phyloP scores from a whole-genome alignment of 2,329 filamentous ascomycete genomes.

The Diaporthe ampelina region DNA sequence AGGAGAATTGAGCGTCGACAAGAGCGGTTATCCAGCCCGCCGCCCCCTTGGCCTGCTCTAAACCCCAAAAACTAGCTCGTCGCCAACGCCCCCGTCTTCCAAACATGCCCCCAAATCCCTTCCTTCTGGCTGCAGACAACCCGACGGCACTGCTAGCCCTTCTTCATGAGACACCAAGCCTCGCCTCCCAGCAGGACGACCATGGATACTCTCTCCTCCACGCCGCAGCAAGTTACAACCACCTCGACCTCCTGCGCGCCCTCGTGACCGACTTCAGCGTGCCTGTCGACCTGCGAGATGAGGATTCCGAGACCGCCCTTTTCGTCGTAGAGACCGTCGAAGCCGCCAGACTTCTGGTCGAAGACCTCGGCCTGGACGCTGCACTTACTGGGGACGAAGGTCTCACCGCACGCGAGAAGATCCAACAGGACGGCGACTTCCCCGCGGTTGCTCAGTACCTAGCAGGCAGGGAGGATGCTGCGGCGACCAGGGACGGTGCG shows the following conservation, averaged over 20 bases:
- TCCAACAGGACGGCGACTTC: conserved; percentile 83
- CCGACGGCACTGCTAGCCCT: conserved; percentile 80
- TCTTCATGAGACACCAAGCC: conserved; percentile 79
- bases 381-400: conserved; percentile 79
- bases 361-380: conserved; percentile 82
- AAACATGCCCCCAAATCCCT: conserved; percentile 71
- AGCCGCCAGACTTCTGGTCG: conserved; percentile 83
- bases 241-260: conserved; percentile 81
- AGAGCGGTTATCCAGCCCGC: too few relatives aligned
- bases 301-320: conserved; percentile 93
- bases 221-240: conserved; percentile 92
- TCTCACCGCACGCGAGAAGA: conserved; percentile 84
- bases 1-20: not conserved
- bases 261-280: conserved; percentile 84
- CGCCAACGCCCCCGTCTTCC: not conserved
- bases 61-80: not conserved
- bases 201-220: conserved; percentile 96
- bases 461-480: conserved; percentile 49
- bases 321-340: conserved; percentile 90
- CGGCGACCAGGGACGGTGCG: conserved; percentile 41
- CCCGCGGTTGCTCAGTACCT: conserved; percentile 83
- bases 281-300: conserved; percentile 84
- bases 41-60: not conserved
- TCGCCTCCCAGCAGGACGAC: conserved; percentile 86
- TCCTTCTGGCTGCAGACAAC: conserved; percentile 86